A percentile compares a stretch with the other conserved stretches of the same genome.
These are phyloP conservation scores for Simmondsia chinensis DNA, from an alignment of 148 eudicot species.

Conservation along the genomic window DNA sequence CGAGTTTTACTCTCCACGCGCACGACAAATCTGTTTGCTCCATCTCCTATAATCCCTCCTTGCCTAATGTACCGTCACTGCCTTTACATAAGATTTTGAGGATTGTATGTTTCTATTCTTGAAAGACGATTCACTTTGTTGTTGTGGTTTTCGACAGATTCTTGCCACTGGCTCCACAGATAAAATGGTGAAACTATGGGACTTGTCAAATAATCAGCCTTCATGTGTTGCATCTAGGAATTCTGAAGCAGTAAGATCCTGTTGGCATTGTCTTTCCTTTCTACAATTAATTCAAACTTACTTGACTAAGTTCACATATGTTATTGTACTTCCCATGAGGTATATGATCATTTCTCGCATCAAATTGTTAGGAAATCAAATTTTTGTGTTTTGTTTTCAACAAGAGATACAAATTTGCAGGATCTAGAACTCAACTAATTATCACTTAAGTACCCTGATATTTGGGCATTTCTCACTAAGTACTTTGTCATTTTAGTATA, in stretches of 20 bases:
- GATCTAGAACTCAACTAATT: no score
- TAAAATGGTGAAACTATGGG: constrained; percentile 85
- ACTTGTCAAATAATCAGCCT: constrained; percentile 62
- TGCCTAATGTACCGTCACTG: constrained; percentile 50
- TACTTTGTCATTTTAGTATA: no score
- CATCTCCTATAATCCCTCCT: constrained; percentile 51
- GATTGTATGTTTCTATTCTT: background rate
- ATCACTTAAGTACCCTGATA: no score
- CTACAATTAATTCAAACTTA: no score
- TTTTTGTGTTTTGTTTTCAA: no score
- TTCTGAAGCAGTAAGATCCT: constrained; percentile 69
- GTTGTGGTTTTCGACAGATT: constrained; percentile 30
- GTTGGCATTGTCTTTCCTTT: background rate
- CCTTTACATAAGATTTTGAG: background rate
- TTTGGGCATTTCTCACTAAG: no score
- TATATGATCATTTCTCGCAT: no score
- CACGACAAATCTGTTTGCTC: constrained; percentile 86
- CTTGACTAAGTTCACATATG: no score
- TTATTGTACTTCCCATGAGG: no score
- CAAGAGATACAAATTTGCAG: no score
- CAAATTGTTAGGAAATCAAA: no score
- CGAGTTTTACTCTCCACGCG: constrained; percentile 81
- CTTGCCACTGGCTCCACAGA: constrained; percentile 84
- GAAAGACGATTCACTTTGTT: constrained; percentile 15
- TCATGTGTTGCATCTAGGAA: constrained; percentile 64